Evolutionary conservation across 805 yeast species (phyloP).

Genomic region (Kluyveromyces lactis): DNA sequence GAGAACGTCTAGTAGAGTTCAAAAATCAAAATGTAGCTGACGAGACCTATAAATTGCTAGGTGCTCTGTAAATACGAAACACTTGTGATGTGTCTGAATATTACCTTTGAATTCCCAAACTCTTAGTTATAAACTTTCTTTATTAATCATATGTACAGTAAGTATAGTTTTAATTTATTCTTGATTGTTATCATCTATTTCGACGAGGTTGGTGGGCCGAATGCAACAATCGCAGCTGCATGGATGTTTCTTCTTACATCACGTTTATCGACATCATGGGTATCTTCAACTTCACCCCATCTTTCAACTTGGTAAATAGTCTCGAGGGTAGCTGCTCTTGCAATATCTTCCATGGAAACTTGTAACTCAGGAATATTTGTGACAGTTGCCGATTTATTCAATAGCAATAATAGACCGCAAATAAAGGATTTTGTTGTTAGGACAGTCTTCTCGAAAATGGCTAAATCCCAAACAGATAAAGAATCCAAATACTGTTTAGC

Average conservation of each 20-base stretch:
- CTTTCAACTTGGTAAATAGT: conserved; percentile 73
- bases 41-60: conserved; percentile 12
- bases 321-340: conserved; percentile 73
- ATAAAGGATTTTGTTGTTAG: conserved; percentile 79
- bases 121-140: background rate
- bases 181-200: too few relatives aligned
- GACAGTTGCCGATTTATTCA: conserved; percentile 29
- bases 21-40: conserved; percentile 19
- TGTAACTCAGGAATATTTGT: conserved; percentile 21
- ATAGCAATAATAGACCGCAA: conserved; percentile 63
- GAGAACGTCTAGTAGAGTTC: conserved; percentile 20
- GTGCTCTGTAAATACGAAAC: background rate
- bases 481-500: conserved; percentile 57
- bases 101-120: too few relatives aligned
- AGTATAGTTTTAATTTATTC: background rate
- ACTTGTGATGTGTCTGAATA: background rate
- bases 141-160: background rate
- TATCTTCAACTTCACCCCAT: conserved; percentile 99
- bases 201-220: conserved; percentile 4
- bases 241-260: conserved; percentile 79
- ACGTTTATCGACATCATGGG: conserved; percentile 94
- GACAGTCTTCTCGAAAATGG: conserved; percentile 86
- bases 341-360: conserved; percentile 57
- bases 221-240: conserved; percentile 60
- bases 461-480: conserved; percentile 68